Evolutionary conservation across 2,329 filamentous ascomycete species (phyloP), one percentile per base, ranked within the genome.

Genomic region (Talaromyces sp.): DNA sequence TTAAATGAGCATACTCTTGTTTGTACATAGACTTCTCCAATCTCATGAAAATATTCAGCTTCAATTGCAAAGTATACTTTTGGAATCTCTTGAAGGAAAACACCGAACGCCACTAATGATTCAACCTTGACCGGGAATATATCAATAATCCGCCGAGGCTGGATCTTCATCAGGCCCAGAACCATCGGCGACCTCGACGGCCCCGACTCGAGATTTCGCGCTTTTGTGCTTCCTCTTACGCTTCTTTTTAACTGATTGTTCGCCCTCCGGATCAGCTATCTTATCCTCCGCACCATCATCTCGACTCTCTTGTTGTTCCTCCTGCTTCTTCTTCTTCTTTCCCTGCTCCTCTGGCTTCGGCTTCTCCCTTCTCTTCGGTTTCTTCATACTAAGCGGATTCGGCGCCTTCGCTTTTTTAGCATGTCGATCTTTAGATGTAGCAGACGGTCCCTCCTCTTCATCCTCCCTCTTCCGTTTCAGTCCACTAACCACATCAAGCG

Each of bases 371-470:
- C 76, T 78, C 72, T 81, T 82, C 31, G 80, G 73, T 70, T 82
- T 83, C 72, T 79, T 82, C 66, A 82, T 72, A 68, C 81, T 82
- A 67, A 83, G 69, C 31, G 81, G 81, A 71, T 83, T 83, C 5
- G 79, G 79, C 1, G 72, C 80, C 71, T 81, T 83, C 3, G 76
- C 71, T 69, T 78, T 79, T 69, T 77, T 77, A 29, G 71, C 29
- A 6, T 71, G 72, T 58, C 72, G 71, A 43, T 58, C 54, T 15
- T 25, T 56, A 22, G 51, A 29, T 19, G 51, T 11, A 31, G 22
- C 22, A 58, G 70, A 73, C 67, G 75, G 45, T 1, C 68, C 69
- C 1, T 68, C 67, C 31, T 68, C 67, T 40, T 69, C 69, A 5
- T 71, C 69, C 15, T 75, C 74, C 19, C 69, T 69, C 49, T 70